These are phyloP conservation scores for Musa beccarii DNA, from an alignment of 176 grass and related monocot genomes.

Conservation along the genomic window DNA sequence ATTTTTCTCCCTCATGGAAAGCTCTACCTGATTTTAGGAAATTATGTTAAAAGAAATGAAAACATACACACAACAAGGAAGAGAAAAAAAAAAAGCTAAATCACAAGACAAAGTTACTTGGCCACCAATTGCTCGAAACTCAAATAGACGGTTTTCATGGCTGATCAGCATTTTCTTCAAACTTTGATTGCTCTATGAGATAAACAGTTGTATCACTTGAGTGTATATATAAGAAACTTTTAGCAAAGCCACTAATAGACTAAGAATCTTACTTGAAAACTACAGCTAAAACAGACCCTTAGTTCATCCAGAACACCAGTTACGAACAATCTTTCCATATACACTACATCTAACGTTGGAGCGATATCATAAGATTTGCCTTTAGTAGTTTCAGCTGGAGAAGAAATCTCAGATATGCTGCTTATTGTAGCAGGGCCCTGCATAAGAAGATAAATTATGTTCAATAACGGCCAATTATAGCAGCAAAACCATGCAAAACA, in stretches of 20 bases:
- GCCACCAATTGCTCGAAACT: conserved; percentile 89
- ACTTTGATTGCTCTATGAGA: conserved; percentile 47
- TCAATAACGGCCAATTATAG: neutral
- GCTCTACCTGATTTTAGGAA: conserved; percentile 61
- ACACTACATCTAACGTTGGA: conserved; percentile 35
- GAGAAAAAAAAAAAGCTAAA: neutral
- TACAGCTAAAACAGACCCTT: conserved; percentile 78
- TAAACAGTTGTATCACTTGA: conserved; percentile 14
- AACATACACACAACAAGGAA: conserved; percentile 5
- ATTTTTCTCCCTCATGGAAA: conserved; percentile 68
- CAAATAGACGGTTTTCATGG: conserved; percentile 79
- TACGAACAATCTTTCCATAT: conserved; percentile 75
- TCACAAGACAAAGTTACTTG: conserved; percentile 43
- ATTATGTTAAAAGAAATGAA: neutral
- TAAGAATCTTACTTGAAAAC: conserved; percentile 54
- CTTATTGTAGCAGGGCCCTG: conserved; percentile 64
- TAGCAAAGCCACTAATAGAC: neutral
- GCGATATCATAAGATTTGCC: conserved; percentile 38
- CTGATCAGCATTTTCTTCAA: conserved; percentile 70
- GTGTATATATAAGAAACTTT: conserved; percentile 20
- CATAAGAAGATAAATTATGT: conserved; percentile 9
- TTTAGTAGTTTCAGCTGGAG: conserved; percentile 21
- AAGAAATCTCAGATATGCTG: conserved; percentile 45
- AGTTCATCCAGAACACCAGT: conserved; percentile 92
- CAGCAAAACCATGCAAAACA: neutral